These are phyloP conservation scores for Neofusicoccum cordaticola DNA, from an alignment of 2,329 filamentous ascomycete genomes.

Conservation along the genomic window DNA sequence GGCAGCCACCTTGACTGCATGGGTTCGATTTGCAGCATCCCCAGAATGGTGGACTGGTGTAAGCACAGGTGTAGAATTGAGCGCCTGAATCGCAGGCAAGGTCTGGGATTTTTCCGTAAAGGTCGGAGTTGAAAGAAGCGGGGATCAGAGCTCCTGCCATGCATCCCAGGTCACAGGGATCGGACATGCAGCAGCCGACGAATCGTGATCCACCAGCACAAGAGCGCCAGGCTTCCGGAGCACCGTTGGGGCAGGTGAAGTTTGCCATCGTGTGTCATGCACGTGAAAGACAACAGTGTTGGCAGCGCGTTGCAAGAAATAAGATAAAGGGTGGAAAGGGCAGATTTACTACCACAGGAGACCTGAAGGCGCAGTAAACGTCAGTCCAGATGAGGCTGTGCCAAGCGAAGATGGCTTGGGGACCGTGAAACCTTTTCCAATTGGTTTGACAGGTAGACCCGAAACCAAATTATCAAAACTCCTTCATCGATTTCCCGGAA, in stretches of 20 bases:
- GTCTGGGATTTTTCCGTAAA: conserved; percentile 32
- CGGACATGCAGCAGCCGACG: conserved; percentile 39
- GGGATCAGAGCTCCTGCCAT: conserved; percentile 30
- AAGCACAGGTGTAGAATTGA: conserved; percentile 36
- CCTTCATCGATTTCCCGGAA: too few species aligned
- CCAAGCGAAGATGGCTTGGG: too few species aligned
- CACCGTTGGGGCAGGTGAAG: conserved; percentile 30
- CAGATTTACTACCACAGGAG: too few species aligned
- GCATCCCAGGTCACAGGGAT: conserved; percentile 40
- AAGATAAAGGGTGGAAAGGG: too few species aligned
- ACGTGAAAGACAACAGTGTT: too few species aligned
- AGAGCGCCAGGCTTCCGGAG: conserved; percentile 33
- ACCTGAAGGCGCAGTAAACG: too few species aligned
- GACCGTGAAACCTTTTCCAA: too few species aligned
- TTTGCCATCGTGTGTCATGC: background rate
- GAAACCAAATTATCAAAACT: too few species aligned
- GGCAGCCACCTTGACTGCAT: conserved; percentile 31
- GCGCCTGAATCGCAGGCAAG: conserved; percentile 30
- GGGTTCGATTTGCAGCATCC: conserved; percentile 40
- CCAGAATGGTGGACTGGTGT: conserved; percentile 30
- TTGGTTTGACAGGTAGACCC: too few species aligned
- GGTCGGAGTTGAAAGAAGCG: conserved; percentile 33
- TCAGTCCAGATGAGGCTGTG: too few species aligned
- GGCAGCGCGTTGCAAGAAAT: too few species aligned
- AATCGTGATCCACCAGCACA: conserved; percentile 34